phyloP scores from a whole-genome alignment of 495 filamentous ascomycete genomes.

The Trypethelium eluteriae region DNA sequence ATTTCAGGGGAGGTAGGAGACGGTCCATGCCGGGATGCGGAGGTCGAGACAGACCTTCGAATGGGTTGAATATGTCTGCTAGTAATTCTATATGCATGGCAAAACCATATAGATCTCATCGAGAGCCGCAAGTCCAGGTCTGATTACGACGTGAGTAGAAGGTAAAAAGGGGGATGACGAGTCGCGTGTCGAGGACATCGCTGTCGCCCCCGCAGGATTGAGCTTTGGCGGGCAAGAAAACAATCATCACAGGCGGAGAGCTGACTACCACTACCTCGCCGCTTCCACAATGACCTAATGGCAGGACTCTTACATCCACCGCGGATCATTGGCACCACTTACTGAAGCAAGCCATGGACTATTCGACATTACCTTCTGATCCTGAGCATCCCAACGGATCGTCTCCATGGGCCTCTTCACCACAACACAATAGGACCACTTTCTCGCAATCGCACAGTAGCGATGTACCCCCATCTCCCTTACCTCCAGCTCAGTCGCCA shows the following conservation, averaged over 20 bases:
- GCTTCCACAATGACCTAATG: slow-evolving; percentile 11
- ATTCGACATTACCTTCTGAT: slow-evolving; percentile 67
- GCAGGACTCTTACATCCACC: background rate
- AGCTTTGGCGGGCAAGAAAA: background rate
- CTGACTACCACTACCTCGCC: slow-evolving; percentile 30
- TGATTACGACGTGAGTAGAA: background rate
- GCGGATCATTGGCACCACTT: background rate
- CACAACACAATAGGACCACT: slow-evolving; percentile 51
- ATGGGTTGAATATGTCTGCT: background rate
- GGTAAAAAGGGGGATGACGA: background rate
- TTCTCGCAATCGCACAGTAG: slow-evolving; percentile 43
- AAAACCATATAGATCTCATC: background rate
- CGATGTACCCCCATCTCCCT: slow-evolving; percentile 52
- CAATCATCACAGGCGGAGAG: background rate
- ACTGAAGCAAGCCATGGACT: slow-evolving; percentile 57
- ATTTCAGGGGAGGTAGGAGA: background rate
- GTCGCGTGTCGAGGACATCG: background rate
- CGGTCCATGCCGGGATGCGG: background rate
- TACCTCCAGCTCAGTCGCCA: slow-evolving; percentile 35
- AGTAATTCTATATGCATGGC: background rate
- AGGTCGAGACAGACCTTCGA: background rate
- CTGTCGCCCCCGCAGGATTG: background rate
- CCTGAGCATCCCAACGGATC: slow-evolving; percentile 59
- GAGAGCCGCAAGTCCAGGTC: background rate
- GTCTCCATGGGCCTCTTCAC: slow-evolving; percentile 76